Conservation (phyloP, 2,329 filamentous ascomycete genomes). For the Eutypella sp. region DNA sequence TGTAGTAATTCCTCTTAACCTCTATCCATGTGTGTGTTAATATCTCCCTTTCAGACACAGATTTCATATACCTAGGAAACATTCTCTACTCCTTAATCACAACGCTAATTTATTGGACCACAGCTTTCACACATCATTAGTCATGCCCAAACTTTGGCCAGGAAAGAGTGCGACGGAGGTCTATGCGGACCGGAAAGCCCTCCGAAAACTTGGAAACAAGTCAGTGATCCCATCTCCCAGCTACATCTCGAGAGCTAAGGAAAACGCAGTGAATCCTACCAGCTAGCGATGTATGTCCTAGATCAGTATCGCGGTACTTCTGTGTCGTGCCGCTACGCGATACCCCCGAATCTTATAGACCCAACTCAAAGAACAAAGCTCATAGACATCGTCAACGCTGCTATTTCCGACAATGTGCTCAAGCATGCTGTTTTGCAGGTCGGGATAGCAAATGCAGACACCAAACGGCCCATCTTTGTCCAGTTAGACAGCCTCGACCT, state of each 20-base stretch:
- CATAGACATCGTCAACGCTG: slow-evolving; percentile 9
- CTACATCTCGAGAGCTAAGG: not conserved
- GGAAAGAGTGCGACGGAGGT: no score
- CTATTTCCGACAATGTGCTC: slow-evolving; percentile 10
- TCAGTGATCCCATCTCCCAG: not conserved
- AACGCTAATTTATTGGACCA: no score
- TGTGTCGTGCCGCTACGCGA: slow-evolving; percentile 15
- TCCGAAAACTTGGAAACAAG: not conserved
- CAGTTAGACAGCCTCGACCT: slow-evolving; percentile 15
- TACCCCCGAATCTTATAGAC: slow-evolving; percentile 9
- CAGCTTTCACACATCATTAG: no score
- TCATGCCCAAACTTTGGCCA: no score
- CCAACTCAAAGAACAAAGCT: slow-evolving; percentile 3
- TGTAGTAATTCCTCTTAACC: no score
- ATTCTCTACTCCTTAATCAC: no score
- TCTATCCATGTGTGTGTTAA: no score
- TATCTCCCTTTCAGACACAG: no score
- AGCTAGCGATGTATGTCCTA: slow-evolving; percentile 18
- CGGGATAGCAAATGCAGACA: slow-evolving; percentile 10
- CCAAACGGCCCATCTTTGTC: slow-evolving; percentile 11
- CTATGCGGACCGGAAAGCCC: no score
- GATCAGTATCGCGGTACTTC: slow-evolving; percentile 14
- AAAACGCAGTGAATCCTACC: slow-evolving; percentile 15
- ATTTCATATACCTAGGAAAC: no score
- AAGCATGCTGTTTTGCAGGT: slow-evolving; percentile 16